phyloP scores from a whole-genome alignment of 2,329 filamentous ascomycete genomes.

The Calonectria pseudoreteaudii region DNA sequence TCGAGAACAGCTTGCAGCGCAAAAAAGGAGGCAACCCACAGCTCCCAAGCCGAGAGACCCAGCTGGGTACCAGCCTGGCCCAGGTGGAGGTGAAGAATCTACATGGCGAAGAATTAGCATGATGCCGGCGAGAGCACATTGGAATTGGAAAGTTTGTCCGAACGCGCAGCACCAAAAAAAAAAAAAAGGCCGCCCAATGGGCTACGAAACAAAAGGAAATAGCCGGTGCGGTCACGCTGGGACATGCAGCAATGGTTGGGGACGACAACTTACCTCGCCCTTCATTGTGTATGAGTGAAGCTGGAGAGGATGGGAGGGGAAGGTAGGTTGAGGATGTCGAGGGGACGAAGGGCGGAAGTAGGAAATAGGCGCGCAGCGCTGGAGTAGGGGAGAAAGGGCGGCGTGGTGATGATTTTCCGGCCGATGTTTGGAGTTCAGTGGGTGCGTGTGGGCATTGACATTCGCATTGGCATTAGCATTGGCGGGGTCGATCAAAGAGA shows the following conservation, averaged over 20 bases:
- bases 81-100: constrained; percentile 74
- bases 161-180: constrained; percentile 14
- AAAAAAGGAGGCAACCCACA: constrained; percentile 64
- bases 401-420: constrained; percentile 50
- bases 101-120: constrained; percentile 32
- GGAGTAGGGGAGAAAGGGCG: constrained; percentile 43
- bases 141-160: constrained; percentile 25
- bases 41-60: constrained; percentile 81
- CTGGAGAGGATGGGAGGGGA: constrained; percentile 36
- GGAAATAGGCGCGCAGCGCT: constrained; percentile 52
- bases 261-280: constrained; percentile 62
- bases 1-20: neutral
- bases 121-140: constrained; percentile 12
- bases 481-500: constrained; percentile 44
- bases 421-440: constrained; percentile 47
- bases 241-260: constrained; percentile 16
- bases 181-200: constrained; percentile 4
- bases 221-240: constrained; percentile 21
- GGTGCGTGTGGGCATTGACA: constrained; percentile 25
- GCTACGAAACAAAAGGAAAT: constrained; percentile 37
- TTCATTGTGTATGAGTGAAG: constrained; percentile 60
- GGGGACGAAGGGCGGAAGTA: constrained; percentile 34
- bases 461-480: constrained; percentile 31
- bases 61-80: constrained; percentile 80
- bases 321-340: constrained; percentile 34